Evolutionary conservation across 139 green algal genomes (phyloP), one percentile per base, ranked within the genome.

Genomic region (Micractinium conductrix): DNA sequence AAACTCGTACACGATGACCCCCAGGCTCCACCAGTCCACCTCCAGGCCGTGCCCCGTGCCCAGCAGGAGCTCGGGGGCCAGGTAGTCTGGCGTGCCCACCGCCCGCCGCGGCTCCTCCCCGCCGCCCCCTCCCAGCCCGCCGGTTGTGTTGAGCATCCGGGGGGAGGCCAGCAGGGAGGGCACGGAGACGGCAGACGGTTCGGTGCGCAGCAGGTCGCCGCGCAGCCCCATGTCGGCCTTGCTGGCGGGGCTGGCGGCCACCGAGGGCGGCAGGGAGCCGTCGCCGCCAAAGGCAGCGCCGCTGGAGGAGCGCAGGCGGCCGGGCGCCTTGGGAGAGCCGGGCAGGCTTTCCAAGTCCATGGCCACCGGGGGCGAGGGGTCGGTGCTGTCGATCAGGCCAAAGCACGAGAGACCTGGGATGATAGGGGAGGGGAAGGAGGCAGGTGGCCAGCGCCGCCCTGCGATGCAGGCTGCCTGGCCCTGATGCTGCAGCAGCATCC

Each of bases 31-130:
- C 96, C 96, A 98, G 85, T 99, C 96, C 74, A 95, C 93, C 78
- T 96, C 94, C 33, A 90, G 92, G 7, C 91, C 94, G 69, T 98
- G 90, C n/a, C 86, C 81, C 33, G 85, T 93, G 60, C 93, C 93
- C 73, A 96, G 89, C 74, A 98, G 88, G 81, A 96, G 89, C 93
- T 99, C 96, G 1, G 96, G 96, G 0, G 96, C 96, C 58, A 99
- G 86, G 89, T 99, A 99, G 87, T 99, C 96, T 0, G 96, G 96
- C 14, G 96, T 99, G 79, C 96, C 96, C 58, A 97, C 88, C 30
- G 93, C 93, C 21, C 89, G 84, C 33, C 86, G n/a, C 35, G 19
- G 45, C 63, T 85, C 79, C 62, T 82, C 74, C n/a, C 33, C 86
- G n/a, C 35, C 10, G 45, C 63, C 82, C 79, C 62, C 78, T 65